Evolutionary conservation across 2,329 filamentous ascomycete species (phyloP).

Genomic region (Pseudohalonectria lignicola): DNA sequence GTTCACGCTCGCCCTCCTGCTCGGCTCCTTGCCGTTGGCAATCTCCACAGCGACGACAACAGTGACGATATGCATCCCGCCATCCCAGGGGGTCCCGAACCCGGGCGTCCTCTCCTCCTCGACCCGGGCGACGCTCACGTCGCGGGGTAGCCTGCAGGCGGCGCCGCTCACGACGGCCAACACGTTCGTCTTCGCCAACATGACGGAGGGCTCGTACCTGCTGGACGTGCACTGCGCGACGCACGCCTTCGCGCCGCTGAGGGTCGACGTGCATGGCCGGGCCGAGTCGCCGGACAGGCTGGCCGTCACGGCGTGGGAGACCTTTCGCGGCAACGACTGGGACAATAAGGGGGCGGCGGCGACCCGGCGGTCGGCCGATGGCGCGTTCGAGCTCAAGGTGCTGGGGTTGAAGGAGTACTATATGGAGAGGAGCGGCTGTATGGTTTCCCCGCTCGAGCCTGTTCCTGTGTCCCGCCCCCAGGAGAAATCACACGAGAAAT

Average conservation of each 20-base stretch:
- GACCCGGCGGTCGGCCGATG: constrained; percentile 16
- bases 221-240: constrained; percentile 68
- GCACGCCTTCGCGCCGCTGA: constrained; percentile 65
- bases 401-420: constrained; percentile 64
- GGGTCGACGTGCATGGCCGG: constrained; percentile 55
- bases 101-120: constrained; percentile 48
- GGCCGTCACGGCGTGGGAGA: constrained; percentile 64
- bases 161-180: constrained; percentile 58
- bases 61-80: constrained; percentile 32
- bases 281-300: constrained; percentile 19
- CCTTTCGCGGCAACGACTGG: constrained; percentile 84
- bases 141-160: constrained; percentile 24
- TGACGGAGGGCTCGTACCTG: constrained; percentile 66
- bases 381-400: constrained; percentile 49
- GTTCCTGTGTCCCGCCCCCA: too few species aligned
- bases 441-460: constrained; percentile 26
- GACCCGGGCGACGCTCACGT: constrained; percentile 51
- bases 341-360: constrained; percentile 65
- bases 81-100: constrained; percentile 28
- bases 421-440: constrained; percentile 60
- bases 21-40: too few species aligned
- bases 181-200: constrained; percentile 65
- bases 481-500: too few species aligned
- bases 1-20: not conserved
- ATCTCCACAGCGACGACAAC: constrained; percentile 25